These are phyloP conservation scores for Pseudonitzschia multistriata DNA, from an alignment of 108 stramenopile species.

Conservation along the genomic window DNA sequence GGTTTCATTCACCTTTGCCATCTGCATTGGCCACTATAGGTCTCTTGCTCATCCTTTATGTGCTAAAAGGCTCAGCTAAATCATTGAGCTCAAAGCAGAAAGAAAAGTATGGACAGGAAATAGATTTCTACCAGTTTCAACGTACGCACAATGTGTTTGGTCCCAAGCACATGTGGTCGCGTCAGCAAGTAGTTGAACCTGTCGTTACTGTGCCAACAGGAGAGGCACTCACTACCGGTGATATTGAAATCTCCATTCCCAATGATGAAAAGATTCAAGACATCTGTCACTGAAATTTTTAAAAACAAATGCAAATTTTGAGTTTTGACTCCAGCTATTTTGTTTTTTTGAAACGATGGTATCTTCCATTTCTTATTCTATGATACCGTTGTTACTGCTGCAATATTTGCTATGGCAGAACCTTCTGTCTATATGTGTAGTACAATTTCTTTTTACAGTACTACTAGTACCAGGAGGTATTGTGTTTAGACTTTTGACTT, in stretches of 20 bases:
- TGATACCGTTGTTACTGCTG: no score
- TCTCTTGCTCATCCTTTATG: slow-evolving; percentile 29
- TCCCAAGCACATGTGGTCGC: slow-evolving; percentile 24
- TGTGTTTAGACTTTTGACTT: no score
- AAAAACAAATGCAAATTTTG: neutral
- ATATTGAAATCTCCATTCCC: neutral
- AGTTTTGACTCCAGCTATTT: neutral
- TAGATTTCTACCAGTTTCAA: slow-evolving; percentile 41
- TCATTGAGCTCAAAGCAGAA: slow-evolving; percentile 28
- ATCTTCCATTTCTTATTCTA: no score
- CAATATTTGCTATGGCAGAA: no score
- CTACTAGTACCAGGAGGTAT: no score
- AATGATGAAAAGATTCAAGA: neutral
- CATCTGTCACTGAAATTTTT: neutral
- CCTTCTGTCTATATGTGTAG: no score
- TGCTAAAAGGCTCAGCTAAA: slow-evolving; percentile 35
- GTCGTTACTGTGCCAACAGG: neutral
- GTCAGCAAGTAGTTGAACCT: neutral
- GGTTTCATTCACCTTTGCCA: slow-evolving; percentile 19
- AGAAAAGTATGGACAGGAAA: slow-evolving; percentile 38
- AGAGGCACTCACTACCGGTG: neutral
- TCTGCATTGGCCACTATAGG: slow-evolving; percentile 31
- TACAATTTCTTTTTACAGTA: no score
- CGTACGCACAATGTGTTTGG: slow-evolving; percentile 38
- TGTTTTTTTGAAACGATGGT: no score